These are phyloP conservation scores for Austropuccinia psidii DNA, from an alignment of 1,284 basidiomycete genomes.

Conservation along the genomic window DNA sequence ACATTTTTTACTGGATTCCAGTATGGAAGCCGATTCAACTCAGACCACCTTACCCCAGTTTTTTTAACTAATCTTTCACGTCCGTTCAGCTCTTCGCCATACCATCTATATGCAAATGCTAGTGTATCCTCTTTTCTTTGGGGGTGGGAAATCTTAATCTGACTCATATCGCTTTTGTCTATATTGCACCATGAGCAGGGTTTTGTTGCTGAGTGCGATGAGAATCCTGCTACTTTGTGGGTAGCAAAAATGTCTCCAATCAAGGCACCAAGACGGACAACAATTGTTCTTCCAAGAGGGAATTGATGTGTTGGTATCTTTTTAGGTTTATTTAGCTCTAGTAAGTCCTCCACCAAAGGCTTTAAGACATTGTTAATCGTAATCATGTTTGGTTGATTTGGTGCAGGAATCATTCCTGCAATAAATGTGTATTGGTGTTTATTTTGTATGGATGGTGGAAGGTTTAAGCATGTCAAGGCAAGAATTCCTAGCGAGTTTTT, in stretches of 20 bases:
- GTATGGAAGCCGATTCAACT: neutral
- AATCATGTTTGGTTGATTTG: neutral
- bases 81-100: neutral
- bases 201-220: neutral
- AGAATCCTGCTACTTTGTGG: conserved; percentile 20
- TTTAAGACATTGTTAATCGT: neutral
- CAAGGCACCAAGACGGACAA: neutral
- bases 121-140: neutral
- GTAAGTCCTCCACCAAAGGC: neutral
- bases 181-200: conserved; percentile 1
- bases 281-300: neutral
- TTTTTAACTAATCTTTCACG: neutral
- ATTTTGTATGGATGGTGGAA: neutral
- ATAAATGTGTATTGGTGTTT: conserved; percentile 1
- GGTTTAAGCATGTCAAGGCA: neutral
- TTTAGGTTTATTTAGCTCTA: neutral
- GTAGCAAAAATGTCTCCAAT: conserved; percentile 13
- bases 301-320: neutral
- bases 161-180: neutral
- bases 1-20: conserved; percentile 22
- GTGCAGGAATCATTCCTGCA: neutral
- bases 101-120: neutral
- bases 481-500: too few relatives aligned
- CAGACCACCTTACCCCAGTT: conserved; percentile 9
- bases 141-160: neutral